Evolutionary conservation across 768 basidiomycete species (phyloP).

Genomic region (Macrolepiota dolichaula): DNA sequence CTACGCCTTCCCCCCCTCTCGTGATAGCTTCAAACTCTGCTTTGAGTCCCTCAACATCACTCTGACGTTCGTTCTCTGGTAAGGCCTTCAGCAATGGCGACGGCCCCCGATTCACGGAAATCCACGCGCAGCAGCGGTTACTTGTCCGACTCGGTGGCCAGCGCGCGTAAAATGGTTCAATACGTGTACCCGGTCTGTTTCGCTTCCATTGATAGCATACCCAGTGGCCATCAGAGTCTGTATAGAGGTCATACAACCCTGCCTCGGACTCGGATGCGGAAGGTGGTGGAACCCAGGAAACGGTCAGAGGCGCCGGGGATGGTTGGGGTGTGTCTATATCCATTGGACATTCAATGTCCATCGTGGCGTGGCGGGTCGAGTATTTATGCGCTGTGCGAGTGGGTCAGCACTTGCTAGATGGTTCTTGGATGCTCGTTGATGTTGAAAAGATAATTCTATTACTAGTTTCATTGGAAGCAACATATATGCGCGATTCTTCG

Average conservation of each 20-base stretch:
- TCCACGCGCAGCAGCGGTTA: slow-evolving; percentile 29
- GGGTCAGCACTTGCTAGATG: neutral
- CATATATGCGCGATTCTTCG: too few species aligned
- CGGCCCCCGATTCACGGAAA: slow-evolving; percentile 26
- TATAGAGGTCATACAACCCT: slow-evolving; percentile 13
- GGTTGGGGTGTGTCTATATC: neutral
- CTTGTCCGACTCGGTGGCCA: slow-evolving; percentile 38
- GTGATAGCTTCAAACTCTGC: slow-evolving; percentile 18
- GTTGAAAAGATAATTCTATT: too few species aligned
- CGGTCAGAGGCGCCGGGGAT: neutral
- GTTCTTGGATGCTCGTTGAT: too few species aligned
- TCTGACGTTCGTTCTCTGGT: neutral
- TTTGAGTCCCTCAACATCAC: slow-evolving; percentile 5
- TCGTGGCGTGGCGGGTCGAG: neutral
- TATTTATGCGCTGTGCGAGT: neutral
- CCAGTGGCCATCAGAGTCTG: slow-evolving; percentile 20
- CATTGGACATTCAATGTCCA: neutral
- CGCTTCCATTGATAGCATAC: slow-evolving; percentile 12
- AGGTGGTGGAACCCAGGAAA: slow-evolving; percentile 17
- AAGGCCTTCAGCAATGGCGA: slow-evolving; percentile 5
- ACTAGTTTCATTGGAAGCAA: too few species aligned
- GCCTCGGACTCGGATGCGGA: slow-evolving; percentile 4
- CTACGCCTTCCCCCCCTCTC: slow-evolving; percentile 7
- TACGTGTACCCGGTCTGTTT: slow-evolving; percentile 15
- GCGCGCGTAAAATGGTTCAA: slow-evolving; percentile 27